These are phyloP conservation scores for Debaryomyces sp. DNA, from an alignment of 1,139 yeast species.

Conservation along the genomic window DNA sequence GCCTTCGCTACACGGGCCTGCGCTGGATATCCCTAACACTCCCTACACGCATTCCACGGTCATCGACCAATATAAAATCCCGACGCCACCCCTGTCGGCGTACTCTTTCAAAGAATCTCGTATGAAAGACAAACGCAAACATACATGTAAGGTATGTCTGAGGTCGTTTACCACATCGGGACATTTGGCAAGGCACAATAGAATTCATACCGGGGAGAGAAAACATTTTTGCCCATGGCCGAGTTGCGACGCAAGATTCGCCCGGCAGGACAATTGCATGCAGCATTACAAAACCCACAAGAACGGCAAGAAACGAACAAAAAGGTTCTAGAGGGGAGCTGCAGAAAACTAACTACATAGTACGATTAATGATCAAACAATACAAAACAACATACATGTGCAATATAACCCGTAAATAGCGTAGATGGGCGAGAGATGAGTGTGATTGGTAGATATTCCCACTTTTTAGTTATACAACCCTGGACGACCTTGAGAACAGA, in stretches of 20 bases:
- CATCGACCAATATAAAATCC: constrained; percentile 9
- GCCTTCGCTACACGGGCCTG: background rate
- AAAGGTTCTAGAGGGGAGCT: constrained; percentile 10
- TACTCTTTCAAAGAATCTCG: constrained; percentile 8
- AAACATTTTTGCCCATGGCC: constrained; percentile 83
- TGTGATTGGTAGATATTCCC: too few relatives aligned
- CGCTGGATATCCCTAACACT: background rate
- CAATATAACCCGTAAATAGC: background rate
- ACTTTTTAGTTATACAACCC: background rate
- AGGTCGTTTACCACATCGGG: constrained; percentile 86
- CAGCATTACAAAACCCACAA: constrained; percentile 87
- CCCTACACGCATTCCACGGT: constrained; percentile 2
- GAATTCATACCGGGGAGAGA: constrained; percentile 91
- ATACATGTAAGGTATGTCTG: constrained; percentile 66
- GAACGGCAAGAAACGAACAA: constrained; percentile 41
- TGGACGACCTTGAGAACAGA: background rate
- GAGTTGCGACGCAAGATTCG: constrained; percentile 82
- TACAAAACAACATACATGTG: background rate
- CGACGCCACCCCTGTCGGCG: constrained; percentile 13
- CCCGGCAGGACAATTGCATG: constrained; percentile 93
- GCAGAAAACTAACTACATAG: background rate
- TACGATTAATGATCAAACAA: constrained; percentile 5
- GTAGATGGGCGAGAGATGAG: background rate
- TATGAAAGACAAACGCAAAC: constrained; percentile 31
- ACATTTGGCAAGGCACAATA: constrained; percentile 80